phyloP scores from a whole-genome alignment of 129 eudicot genomes.

The Tagetes patula region DNA sequence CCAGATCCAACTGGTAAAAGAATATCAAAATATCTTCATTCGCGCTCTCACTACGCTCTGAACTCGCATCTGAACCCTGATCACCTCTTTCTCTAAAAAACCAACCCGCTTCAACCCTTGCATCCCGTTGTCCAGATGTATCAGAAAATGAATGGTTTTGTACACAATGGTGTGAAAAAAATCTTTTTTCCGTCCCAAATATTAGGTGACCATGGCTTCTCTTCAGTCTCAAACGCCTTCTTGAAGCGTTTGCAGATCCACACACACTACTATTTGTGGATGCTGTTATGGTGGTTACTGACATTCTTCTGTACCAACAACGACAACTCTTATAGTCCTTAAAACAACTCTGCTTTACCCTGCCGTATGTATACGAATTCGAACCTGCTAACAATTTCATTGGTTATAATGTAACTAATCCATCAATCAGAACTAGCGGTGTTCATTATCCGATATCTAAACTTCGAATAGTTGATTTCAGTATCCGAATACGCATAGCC shows the following conservation, averaged over 20 bases:
- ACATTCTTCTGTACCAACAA: conserved; percentile 33
- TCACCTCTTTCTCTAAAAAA: conserved; percentile 75
- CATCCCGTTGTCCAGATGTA: conserved; percentile 27
- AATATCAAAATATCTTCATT: conserved; percentile 83
- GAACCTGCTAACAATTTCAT: conserved; percentile 1
- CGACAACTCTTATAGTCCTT: not conserved
- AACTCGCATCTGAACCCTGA: conserved; percentile 65
- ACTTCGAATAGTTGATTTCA: no score
- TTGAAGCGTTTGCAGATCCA: conserved; percentile 42
- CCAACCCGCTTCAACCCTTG: conserved; percentile 85
- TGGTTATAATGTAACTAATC: not conserved
- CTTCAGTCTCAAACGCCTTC: conserved; percentile 39
- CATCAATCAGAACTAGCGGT: not conserved
- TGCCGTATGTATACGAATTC: conserved; percentile 4
- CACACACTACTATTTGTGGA: conserved; percentile 47
- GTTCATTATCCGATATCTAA: no score
- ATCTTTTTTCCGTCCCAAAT: conserved; percentile 42
- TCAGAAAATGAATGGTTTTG: conserved; percentile 30
- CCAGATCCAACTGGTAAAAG: conserved; percentile 92
- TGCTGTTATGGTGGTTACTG: conserved; percentile 50
- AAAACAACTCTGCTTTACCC: not conserved
- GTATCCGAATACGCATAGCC: no score
- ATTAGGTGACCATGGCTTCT: conserved; percentile 21
- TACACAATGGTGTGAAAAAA: conserved; percentile 36
- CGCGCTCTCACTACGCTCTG: conserved; percentile 80